Conservation (phyloP, 2,329 filamentous ascomycete genomes). For the Cladosporium halotolerans region DNA sequence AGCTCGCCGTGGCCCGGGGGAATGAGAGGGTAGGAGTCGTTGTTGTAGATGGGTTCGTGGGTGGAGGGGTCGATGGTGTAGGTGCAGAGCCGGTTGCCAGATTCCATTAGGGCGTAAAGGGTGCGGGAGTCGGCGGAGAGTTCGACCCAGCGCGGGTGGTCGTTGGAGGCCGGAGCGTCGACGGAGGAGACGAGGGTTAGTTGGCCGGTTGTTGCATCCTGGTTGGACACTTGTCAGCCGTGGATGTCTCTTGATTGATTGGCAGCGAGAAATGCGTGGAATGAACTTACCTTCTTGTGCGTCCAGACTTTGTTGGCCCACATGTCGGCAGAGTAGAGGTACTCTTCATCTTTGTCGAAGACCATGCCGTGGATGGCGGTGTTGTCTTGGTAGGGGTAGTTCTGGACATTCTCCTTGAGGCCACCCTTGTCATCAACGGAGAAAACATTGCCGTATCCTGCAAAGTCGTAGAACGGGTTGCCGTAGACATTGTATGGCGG, state of each 20-base stretch:
- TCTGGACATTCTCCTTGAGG: slow-evolving; percentile 61
- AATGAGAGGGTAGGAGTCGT: slow-evolving; percentile 70
- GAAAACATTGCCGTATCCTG: slow-evolving; percentile 75
- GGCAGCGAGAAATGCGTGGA: background rate
- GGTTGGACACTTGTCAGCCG: background rate
- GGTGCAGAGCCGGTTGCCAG: slow-evolving; percentile 75
- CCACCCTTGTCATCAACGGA: slow-evolving; percentile 48
- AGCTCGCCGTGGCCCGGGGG: slow-evolving; percentile 58
- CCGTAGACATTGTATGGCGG: slow-evolving; percentile 79
- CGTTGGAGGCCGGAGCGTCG: slow-evolving; percentile 61
- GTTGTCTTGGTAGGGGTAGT: slow-evolving; percentile 64
- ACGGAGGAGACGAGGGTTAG: slow-evolving; percentile 66
- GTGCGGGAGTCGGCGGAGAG: slow-evolving; percentile 72
- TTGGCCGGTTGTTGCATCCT: slow-evolving; percentile 50
- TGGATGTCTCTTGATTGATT: background rate
- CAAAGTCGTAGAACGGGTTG: slow-evolving; percentile 84
- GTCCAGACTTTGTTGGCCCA: slow-evolving; percentile 77
- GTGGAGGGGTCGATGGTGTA: slow-evolving; percentile 72
- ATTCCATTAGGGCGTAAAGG: slow-evolving; percentile 83
- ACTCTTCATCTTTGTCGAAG: slow-evolving; percentile 66
- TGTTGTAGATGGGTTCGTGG: slow-evolving; percentile 71
- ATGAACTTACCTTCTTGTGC: slow-evolving; percentile 56
- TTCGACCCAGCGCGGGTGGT: slow-evolving; percentile 85
- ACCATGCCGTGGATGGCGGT: slow-evolving; percentile 78
- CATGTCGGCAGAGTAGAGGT: slow-evolving; percentile 74